Conservation (phyloP, 202 grass and related monocot species). For the Bolboschoenoplectus hybrid region DNA sequence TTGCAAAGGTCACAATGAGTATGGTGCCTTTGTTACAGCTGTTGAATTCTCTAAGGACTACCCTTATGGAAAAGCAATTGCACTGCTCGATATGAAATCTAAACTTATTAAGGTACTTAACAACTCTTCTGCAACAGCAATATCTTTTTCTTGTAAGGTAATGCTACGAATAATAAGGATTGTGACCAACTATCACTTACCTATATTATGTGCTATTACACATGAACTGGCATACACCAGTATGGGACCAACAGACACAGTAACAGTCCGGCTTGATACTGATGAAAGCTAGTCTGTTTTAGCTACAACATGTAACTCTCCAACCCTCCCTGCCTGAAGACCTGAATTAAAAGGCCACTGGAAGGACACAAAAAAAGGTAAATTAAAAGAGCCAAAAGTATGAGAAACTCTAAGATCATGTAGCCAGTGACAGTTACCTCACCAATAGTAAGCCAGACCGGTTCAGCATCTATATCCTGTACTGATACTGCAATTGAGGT, state of each 20-base stretch:
- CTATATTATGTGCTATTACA: constrained; percentile 1
- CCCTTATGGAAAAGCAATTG: constrained; percentile 78
- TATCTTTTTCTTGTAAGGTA: neutral
- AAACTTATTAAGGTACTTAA: constrained; percentile 57
- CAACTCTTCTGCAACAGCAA: neutral
- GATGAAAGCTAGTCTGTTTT: neutral
- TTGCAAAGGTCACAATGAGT: constrained; percentile 50
- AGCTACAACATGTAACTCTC: neutral
- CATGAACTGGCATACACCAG: constrained; percentile 18
- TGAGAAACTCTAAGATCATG: constrained; percentile 11
- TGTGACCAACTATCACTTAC: neutral
- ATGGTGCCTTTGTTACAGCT: constrained; percentile 55
- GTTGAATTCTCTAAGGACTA: constrained; percentile 65
- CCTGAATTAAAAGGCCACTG: neutral
- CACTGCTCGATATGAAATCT: constrained; percentile 67
- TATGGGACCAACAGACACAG: neutral
- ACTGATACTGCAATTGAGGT: constrained; percentile 9
- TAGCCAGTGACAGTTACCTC: neutral
- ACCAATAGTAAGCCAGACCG: neutral
- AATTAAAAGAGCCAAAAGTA: neutral
- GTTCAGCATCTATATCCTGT: neutral
- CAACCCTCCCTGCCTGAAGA: neutral
- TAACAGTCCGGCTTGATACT: neutral
- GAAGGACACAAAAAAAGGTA: neutral
- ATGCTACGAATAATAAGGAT: neutral